phyloP scores from a whole-genome alignment of 140 eudicot genomes.

The Erigeron philadelphicus region DNA sequence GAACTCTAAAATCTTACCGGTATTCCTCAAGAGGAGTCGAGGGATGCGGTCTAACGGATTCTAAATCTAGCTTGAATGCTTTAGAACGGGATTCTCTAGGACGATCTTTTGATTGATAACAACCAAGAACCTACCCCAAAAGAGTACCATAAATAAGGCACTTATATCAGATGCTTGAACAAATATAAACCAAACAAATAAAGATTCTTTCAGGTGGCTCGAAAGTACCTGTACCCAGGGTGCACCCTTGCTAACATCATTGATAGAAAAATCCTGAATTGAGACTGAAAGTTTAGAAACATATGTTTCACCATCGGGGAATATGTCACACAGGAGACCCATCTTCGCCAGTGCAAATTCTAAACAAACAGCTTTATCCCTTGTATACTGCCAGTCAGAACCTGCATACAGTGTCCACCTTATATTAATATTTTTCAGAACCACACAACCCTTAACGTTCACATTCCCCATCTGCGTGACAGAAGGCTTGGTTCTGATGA shows the following conservation, averaged over 20 bases:
- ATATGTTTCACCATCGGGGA: slow-evolving; percentile 62
- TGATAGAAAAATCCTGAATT: slow-evolving; percentile 56
- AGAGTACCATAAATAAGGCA: slow-evolving; percentile 5
- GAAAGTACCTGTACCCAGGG: slow-evolving; percentile 78
- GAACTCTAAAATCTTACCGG: slow-evolving; percentile 39
- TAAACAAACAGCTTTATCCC: slow-evolving; percentile 46
- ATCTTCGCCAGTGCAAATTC: slow-evolving; percentile 60
- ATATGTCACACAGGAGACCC: slow-evolving; percentile 40
- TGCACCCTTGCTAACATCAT: slow-evolving; percentile 68
- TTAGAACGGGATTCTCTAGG: slow-evolving; percentile 71
- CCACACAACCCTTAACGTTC: slow-evolving; percentile 60
- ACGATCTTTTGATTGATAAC: slow-evolving; percentile 68
- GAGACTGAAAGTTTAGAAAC: slow-evolving; percentile 54
- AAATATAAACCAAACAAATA: neutral
- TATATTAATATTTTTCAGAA: slow-evolving; percentile 60
- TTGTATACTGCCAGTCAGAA: slow-evolving; percentile 64
- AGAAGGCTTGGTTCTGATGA: slow-evolving; percentile 27
- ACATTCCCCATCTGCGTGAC: slow-evolving; percentile 21
- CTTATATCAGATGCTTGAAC: neutral
- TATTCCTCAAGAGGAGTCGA: slow-evolving; percentile 83
- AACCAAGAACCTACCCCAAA: slow-evolving; percentile 58
- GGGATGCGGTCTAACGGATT: slow-evolving; percentile 86
- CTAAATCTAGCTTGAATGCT: slow-evolving; percentile 68
- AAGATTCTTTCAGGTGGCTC: neutral
- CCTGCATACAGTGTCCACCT: slow-evolving; percentile 77